Evolutionary conservation across 306 rosid species (phyloP).

Genomic region (Neltuma alba): DNA sequence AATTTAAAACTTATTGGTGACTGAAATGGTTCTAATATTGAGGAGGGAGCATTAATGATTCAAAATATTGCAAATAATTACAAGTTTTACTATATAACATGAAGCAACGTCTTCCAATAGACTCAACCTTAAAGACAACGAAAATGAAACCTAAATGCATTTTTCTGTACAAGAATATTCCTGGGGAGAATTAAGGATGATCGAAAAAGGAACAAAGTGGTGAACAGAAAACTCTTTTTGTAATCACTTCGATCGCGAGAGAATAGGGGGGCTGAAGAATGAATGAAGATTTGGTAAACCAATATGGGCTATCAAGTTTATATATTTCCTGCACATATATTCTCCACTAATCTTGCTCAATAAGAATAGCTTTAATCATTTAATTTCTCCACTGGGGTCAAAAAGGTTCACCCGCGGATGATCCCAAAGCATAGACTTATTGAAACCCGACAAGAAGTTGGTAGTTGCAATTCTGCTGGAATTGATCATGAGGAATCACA

Average conservation of each 20-base stretch:
- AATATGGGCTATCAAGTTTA: not conserved
- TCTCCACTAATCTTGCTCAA: not conserved
- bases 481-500: conserved; percentile 38
- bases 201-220: not conserved
- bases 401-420: conserved; percentile 33
- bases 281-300: not conserved
- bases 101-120: not conserved
- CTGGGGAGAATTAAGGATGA: not conserved
- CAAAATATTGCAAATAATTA: not conserved
- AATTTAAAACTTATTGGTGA: not conserved
- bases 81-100: not conserved
- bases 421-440: conserved; percentile 28
- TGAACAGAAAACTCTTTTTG: not conserved
- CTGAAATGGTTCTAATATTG: not conserved
- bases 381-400: not conserved
- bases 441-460: conserved; percentile 53
- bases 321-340: not conserved
- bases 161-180: not conserved
- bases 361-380: not conserved
- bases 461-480: conserved; percentile 57
- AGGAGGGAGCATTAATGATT: not conserved
- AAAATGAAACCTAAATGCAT: not conserved
- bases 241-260: not conserved
- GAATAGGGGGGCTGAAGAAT: not conserved
- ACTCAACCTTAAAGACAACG: not conserved